phyloP scores from a whole-genome alignment of 805 yeast species.

The Candida manassasensis region DNA sequence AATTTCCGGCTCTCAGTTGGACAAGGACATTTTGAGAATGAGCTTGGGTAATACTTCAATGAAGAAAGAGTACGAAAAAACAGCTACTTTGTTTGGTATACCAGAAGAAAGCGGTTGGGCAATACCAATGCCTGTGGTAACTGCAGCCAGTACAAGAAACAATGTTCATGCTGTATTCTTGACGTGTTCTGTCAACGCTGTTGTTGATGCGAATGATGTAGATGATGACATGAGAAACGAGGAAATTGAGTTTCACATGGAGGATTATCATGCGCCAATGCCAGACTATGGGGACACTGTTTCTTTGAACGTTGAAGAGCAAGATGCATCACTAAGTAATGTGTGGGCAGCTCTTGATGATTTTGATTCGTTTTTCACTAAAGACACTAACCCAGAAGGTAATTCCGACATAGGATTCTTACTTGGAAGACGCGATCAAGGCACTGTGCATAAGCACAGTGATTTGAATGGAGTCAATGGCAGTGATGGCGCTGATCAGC shows the following conservation, averaged over 20 bases:
- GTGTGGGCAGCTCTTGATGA: conserved; percentile 93
- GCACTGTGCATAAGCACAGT: conserved; percentile 37
- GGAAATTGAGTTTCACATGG: conserved; percentile 53
- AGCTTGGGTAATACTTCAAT: conserved; percentile 79
- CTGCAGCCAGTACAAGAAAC: conserved; percentile 83
- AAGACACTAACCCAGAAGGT: conserved; percentile 19
- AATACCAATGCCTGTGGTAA: conserved; percentile 88
- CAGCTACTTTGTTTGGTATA: conserved; percentile 88
- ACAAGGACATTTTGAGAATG: conserved; percentile 87
- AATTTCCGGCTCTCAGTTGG: conserved; percentile 88
- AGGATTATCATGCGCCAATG: conserved; percentile 45
- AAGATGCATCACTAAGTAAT: conserved; percentile 73
- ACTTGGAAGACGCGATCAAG: conserved; percentile 7
- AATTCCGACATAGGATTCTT: conserved; percentile 1
- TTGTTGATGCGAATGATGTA: conserved; percentile 28
- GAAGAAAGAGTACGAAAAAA: conserved; percentile 75
- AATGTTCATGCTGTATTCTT: conserved; percentile 94
- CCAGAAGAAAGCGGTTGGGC: conserved; percentile 98
- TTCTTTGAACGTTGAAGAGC: conserved; percentile 51
- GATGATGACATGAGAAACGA: conserved; percentile 31
- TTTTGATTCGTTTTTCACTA: conserved; percentile 82
- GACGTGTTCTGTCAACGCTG: conserved; percentile 56
- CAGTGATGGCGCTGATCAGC: conserved; percentile 35
- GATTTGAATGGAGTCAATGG: conserved; percentile 52
- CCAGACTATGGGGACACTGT: conserved; percentile 40